Evolutionary conservation across 495 filamentous ascomycete species (phyloP).

Genomic region (Penicillium antarcticum): DNA sequence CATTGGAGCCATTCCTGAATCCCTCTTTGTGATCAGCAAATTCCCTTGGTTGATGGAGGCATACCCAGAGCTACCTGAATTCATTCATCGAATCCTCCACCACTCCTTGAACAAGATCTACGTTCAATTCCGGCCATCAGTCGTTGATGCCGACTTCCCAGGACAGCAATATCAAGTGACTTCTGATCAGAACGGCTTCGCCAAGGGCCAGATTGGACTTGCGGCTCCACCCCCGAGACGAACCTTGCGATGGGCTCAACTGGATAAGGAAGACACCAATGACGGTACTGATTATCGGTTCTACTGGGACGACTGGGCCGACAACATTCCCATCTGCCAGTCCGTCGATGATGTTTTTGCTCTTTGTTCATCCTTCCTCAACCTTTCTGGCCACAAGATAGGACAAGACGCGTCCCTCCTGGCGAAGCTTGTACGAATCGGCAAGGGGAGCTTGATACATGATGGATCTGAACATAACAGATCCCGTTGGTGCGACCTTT

Average conservation of each 20-base stretch:
- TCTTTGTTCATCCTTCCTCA: constrained; percentile 80
- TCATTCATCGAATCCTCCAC: constrained; percentile 80
- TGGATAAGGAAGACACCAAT: constrained; percentile 68
- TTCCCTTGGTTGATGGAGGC: constrained; percentile 88
- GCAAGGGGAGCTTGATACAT: constrained; percentile 63
- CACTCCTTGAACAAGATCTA: constrained; percentile 74
- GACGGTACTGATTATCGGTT: constrained; percentile 79
- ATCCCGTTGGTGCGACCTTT: constrained; percentile 74
- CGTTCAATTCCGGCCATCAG: constrained; percentile 46
- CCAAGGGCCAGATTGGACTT: constrained; percentile 64
- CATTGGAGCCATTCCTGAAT: constrained; percentile 90
- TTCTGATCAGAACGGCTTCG: constrained; percentile 56
- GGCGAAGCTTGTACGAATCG: constrained; percentile 77
- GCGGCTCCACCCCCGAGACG: constrained; percentile 54
- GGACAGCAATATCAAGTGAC: constrained; percentile 51
- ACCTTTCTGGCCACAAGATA: constrained; percentile 80
- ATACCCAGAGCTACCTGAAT: constrained; percentile 70
- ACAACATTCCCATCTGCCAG: constrained; percentile 88
- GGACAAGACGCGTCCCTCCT: constrained; percentile 78
- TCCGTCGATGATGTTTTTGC: constrained; percentile 85
- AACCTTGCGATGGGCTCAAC: constrained; percentile 70
- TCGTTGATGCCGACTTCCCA: constrained; percentile 34
- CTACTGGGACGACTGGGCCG: constrained; percentile 97
- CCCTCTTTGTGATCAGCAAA: constrained; percentile 86
- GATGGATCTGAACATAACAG: constrained; percentile 68